Percentiles rank a stretch among this genome's conserved stretches.
Evolutionary conservation across 2,329 filamentous ascomycete genomes (phyloP).

Genomic region (Arthrobotrys pseudoclavata): DNA sequence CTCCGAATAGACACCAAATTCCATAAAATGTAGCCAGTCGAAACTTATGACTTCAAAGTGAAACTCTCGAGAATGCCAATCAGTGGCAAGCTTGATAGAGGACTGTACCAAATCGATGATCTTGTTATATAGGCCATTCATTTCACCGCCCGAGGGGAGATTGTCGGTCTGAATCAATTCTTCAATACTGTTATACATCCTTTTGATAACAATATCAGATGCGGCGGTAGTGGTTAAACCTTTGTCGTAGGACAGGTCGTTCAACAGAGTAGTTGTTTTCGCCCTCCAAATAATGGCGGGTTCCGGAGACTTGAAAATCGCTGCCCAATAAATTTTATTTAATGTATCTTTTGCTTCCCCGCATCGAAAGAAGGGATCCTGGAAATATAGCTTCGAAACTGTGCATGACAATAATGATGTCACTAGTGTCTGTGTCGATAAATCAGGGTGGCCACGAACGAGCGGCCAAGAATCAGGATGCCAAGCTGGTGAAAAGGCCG

Average conservation of each 20-base stretch:
- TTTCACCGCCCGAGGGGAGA: neutral
- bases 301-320: neutral
- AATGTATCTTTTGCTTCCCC: neutral
- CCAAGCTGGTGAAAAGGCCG: slow-evolving; percentile 9
- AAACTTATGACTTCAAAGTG: slow-evolving; percentile 28
- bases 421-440: neutral
- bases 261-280: slow-evolving; percentile 1
- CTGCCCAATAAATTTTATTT: neutral
- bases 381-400: slow-evolving; percentile 1
- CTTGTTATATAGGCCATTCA: neutral
- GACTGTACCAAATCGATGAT: slow-evolving; percentile 16
- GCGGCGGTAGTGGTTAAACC: too few species aligned
- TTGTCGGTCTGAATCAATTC: neutral
- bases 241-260: neutral
- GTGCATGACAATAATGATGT: slow-evolving; percentile 7
- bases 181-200: neutral
- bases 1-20: neutral
- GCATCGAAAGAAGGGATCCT: slow-evolving; percentile 6
- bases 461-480: neutral
- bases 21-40: slow-evolving; percentile 3
- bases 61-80: slow-evolving; percentile 45
- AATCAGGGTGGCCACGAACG: neutral
- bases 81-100: slow-evolving; percentile 18
- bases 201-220: neutral
- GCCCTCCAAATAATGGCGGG: slow-evolving; percentile 1